Conservation (phyloP, 331 rosid species). For the Phaseolus coccineus region DNA sequence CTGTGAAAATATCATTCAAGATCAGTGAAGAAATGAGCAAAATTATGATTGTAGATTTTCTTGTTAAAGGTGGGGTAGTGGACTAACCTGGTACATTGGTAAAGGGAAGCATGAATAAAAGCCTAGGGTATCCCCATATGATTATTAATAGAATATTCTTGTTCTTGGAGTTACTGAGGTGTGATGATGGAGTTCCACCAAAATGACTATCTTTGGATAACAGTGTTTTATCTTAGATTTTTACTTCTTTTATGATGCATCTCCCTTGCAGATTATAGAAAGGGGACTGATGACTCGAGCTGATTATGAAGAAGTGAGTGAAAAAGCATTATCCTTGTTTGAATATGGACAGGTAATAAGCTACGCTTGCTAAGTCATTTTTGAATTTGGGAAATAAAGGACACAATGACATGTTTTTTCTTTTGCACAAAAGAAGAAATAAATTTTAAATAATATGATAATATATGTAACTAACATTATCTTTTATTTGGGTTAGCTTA, state of each 20-base stretch:
- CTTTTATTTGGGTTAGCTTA: not conserved
- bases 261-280: conserved; percentile 69
- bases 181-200: conserved; percentile 1
- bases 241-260: conserved; percentile 37
- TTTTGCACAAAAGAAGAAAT: conserved; percentile 15
- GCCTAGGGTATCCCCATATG: not conserved
- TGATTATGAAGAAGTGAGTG: conserved; percentile 84
- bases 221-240: conserved; percentile 8
- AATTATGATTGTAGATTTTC: conserved; percentile 5
- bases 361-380: conserved; percentile 22
- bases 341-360: conserved; percentile 87
- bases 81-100: conserved; percentile 15
- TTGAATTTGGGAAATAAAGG: not conserved
- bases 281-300: conserved; percentile 77
- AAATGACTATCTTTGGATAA: not conserved
- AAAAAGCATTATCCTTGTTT: conserved; percentile 76
- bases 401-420: not conserved
- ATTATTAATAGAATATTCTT: conserved; percentile 22
- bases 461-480: not conserved
- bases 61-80: conserved; percentile 27
- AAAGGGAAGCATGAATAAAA: conserved; percentile 33
- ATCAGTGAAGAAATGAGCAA: not conserved
- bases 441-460: not conserved
- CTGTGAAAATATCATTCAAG: conserved; percentile 19
- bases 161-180: conserved; percentile 21